A percentile compares a stretch with the other conserved stretches of the same genome.
These are phyloP conservation scores for Coniochaeta sp. DNA, from an alignment of 2,329 filamentous ascomycete species.

Conservation along the genomic window DNA sequence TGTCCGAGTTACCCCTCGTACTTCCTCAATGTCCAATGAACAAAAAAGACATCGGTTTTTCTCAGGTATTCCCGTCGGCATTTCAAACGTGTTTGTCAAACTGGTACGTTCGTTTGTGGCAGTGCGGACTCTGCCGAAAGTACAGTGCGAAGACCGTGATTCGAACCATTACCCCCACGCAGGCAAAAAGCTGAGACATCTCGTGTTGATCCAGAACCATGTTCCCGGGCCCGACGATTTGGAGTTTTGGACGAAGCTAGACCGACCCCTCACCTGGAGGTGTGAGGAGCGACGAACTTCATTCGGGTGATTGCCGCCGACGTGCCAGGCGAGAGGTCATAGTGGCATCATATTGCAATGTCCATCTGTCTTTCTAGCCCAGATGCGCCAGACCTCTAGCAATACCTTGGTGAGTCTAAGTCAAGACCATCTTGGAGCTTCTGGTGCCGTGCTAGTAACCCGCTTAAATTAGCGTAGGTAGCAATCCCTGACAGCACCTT, in stretches of 20 bases:
- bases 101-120: no score
- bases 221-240: neutral
- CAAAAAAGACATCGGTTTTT: no score
- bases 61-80: no score
- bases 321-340: neutral
- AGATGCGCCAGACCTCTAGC: neutral
- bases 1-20: no score
- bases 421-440: neutral
- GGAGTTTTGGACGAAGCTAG: neutral
- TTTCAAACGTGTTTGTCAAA: no score
- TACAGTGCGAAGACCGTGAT: neutral
- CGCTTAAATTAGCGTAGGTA: neutral
- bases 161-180: neutral
- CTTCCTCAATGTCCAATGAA: no score
- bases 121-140: neutral
- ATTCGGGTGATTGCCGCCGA: neutral
- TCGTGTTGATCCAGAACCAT: slow-evolving; percentile 1
- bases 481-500: neutral
- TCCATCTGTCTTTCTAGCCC: neutral
- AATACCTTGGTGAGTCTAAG: no score
- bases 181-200: neutral
- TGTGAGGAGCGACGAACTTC: neutral
- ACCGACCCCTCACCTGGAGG: slow-evolving; percentile 1
- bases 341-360: neutral
- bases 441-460: neutral